Evolutionary conservation across 345 rosid genomes (phyloP).

Genomic region (Litchi chinensis): DNA sequence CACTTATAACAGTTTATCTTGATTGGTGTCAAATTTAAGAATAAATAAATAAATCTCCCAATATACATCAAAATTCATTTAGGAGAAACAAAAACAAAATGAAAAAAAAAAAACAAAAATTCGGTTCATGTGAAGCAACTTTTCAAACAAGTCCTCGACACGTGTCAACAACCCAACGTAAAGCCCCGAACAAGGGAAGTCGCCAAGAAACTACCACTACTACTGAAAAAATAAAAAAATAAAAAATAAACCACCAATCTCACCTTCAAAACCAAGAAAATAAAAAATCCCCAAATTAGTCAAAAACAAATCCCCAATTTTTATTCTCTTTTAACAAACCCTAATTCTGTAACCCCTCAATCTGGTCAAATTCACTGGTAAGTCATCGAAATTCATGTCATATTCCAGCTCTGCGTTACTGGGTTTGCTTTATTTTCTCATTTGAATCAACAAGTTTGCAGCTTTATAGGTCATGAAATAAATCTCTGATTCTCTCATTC

Average conservation of each 20-base stretch:
- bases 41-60: no score
- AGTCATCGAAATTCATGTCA: constrained; percentile 13
- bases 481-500: neutral
- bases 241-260: neutral
- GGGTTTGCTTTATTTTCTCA: neutral
- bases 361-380: neutral
- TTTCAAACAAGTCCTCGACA: neutral
- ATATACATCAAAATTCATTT: no score
- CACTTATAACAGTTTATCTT: no score
- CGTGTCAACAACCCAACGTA: neutral
- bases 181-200: neutral
- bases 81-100: no score
- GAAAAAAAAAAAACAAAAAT: no score
- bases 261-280: neutral
- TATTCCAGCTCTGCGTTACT: neutral
- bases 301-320: neutral
- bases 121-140: neutral
- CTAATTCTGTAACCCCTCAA: neutral
- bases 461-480: neutral
- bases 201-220: constrained; percentile 7
- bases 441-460: neutral
- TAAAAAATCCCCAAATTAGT: no score
- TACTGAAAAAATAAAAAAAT: no score
- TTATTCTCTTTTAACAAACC: neutral
- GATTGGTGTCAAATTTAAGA: no score